These are phyloP conservation scores for Secale cereale DNA, from an alignment of 176 grass and related monocot genomes.

Conservation along the genomic window DNA sequence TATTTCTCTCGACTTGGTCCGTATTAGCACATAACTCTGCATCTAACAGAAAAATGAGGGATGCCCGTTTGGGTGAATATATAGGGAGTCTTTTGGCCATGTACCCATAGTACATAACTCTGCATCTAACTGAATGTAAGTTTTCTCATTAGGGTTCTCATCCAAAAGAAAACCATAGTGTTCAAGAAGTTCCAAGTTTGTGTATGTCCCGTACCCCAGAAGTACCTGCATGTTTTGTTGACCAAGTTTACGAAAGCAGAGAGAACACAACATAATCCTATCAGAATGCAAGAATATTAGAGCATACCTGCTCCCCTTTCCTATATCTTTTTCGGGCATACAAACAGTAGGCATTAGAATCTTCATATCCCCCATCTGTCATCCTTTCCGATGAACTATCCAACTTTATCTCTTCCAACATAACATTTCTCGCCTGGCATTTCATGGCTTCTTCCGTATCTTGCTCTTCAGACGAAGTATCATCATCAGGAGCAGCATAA, in stretches of 20 bases:
- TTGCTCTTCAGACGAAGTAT: slow-evolving; percentile 22
- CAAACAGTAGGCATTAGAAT: slow-evolving; percentile 59
- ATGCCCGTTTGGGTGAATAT: slow-evolving; percentile 46
- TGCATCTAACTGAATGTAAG: slow-evolving; percentile 68
- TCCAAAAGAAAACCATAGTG: slow-evolving; percentile 88
- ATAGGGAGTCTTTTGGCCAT: slow-evolving; percentile 70
- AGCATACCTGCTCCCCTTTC: slow-evolving; percentile 75
- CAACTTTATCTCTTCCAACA: slow-evolving; percentile 2
- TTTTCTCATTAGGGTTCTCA: slow-evolving; percentile 85
- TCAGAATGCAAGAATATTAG: neutral
- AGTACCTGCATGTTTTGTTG: slow-evolving; percentile 51
- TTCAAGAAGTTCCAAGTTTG: slow-evolving; percentile 85
- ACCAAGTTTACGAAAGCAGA: neutral
- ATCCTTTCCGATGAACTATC: slow-evolving; percentile 45
- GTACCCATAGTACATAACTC: slow-evolving; percentile 41
- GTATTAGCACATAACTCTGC: too few species aligned
- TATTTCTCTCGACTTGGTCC: too few species aligned
- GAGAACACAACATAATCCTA: neutral
- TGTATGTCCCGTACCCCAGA: slow-evolving; percentile 76
- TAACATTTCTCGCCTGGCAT: slow-evolving; percentile 19
- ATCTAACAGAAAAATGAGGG: too few species aligned
- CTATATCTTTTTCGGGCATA: slow-evolving; percentile 82
- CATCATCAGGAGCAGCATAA: slow-evolving; percentile 77
- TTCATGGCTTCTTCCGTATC: slow-evolving; percentile 32
- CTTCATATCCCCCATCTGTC: slow-evolving; percentile 89